These are phyloP conservation scores for Lentinula boryana DNA, from an alignment of 768 basidiomycete species.

Conservation along the genomic window DNA sequence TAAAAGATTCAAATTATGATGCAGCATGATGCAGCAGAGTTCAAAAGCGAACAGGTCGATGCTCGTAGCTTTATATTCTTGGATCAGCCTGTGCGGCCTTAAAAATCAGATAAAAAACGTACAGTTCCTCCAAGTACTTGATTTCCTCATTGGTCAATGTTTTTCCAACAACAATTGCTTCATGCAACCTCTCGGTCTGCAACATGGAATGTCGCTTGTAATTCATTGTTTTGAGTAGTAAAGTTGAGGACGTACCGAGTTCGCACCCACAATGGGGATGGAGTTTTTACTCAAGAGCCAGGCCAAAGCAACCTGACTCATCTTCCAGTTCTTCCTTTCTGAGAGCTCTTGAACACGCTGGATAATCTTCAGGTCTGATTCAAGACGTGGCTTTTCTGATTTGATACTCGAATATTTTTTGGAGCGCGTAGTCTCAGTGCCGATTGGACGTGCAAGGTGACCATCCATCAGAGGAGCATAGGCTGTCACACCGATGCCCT, in stretches of 20 bases:
- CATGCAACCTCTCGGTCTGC: conserved; percentile 1
- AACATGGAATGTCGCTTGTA: neutral
- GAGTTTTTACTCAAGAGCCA: conserved; percentile 32
- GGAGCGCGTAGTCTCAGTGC: conserved; percentile 14
- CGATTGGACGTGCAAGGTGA: conserved; percentile 25
- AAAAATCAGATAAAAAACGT: neutral
- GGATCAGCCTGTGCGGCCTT: neutral
- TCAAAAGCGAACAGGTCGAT: neutral
- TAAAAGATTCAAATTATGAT: no score
- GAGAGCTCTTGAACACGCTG: conserved; percentile 34
- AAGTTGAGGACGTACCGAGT: conserved; percentile 15
- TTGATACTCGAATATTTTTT: conserved; percentile 1
- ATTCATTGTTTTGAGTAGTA: no score
- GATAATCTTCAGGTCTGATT: conserved; percentile 25
- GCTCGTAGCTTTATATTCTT: neutral
- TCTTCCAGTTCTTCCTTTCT: conserved; percentile 29
- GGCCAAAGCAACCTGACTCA: conserved; percentile 40
- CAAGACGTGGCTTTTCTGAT: conserved; percentile 5
- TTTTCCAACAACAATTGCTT: neutral
- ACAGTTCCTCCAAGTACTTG: conserved; percentile 9
- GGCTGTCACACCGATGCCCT: conserved; percentile 40
- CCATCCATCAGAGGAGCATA: conserved; percentile 35
- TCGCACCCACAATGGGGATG: conserved; percentile 39
- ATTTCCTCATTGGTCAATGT: conserved; percentile 5
- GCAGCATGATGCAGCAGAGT: neutral